Conservation (phyloP, 2,329 filamentous ascomycete species). For the Didymella arachidicola region DNA sequence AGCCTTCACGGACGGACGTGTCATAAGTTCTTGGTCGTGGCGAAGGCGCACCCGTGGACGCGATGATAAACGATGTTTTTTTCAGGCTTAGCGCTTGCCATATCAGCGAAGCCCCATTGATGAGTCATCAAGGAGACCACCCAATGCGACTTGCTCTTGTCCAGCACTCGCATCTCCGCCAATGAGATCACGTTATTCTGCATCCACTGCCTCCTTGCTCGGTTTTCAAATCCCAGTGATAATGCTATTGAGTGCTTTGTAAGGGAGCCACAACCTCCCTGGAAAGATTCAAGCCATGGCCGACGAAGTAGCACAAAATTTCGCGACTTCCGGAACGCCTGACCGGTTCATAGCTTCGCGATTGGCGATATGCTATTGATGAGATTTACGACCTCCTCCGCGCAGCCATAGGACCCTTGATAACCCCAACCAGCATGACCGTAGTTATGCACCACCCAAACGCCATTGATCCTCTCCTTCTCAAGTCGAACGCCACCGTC, state of each 20-base stretch:
- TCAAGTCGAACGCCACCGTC: constrained; percentile 77
- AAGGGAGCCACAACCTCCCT: too few relatives aligned
- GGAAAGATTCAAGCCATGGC: background rate
- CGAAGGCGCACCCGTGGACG: background rate
- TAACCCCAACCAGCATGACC: constrained; percentile 81
- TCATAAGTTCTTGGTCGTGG: background rate
- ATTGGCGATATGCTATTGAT: background rate
- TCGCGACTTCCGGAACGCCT: background rate
- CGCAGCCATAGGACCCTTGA: constrained; percentile 54
- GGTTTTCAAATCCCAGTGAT: background rate
- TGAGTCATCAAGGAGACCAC: background rate
- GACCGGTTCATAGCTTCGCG: background rate
- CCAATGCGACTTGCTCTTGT: background rate
- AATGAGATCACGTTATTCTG: background rate
- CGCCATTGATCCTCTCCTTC: constrained; percentile 67
- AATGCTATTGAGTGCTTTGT: background rate
- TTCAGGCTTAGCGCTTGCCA: background rate
- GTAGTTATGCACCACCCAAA: constrained; percentile 78
- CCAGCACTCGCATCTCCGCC: background rate
- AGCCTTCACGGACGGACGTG: background rate
- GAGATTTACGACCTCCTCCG: constrained; percentile 21
- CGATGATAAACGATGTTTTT: background rate
- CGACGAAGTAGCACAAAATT: background rate
- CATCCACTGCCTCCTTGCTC: background rate
- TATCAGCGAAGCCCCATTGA: background rate